Evolutionary conservation across 345 rosid genomes (phyloP).

Genomic region (Anacardium occidentale): DNA sequence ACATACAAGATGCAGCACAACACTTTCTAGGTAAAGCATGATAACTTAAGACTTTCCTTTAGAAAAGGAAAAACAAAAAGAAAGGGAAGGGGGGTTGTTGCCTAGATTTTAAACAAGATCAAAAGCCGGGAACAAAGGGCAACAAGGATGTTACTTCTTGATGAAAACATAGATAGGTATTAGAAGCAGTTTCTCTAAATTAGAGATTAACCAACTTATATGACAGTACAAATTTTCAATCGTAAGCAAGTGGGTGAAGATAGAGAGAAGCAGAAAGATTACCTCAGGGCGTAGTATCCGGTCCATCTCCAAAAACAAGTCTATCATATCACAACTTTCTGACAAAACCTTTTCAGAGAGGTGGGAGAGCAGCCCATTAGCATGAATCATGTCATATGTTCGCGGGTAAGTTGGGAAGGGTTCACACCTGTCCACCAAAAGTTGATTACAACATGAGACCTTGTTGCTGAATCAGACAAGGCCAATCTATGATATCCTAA

Average conservation of each 20-base stretch:
- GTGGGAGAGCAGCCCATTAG: slow-evolving; percentile 78
- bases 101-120: neutral
- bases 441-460: slow-evolving; percentile 11
- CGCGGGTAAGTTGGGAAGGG: slow-evolving; percentile 97
- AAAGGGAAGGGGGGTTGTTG: neutral
- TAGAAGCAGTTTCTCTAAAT: neutral
- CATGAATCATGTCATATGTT: slow-evolving; percentile 96
- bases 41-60: neutral
- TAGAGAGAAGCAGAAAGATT: slow-evolving; percentile 6
- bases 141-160: neutral
- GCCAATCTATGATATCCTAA: neutral
- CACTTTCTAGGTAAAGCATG: neutral
- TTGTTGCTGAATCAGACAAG: slow-evolving; percentile 11
- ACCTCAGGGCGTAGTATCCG: slow-evolving; percentile 98
- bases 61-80: neutral
- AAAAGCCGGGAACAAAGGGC: neutral
- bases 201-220: neutral
- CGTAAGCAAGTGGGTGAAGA: neutral
- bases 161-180: neutral
- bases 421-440: slow-evolving; percentile 69
- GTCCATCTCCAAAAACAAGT: slow-evolving; percentile 88
- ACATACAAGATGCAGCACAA: neutral
- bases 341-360: slow-evolving; percentile 30
- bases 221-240: neutral
- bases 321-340: slow-evolving; percentile 68